These are phyloP conservation scores for Silene conica DNA, from an alignment of 148 eudicot genomes.

Conservation along the genomic window DNA sequence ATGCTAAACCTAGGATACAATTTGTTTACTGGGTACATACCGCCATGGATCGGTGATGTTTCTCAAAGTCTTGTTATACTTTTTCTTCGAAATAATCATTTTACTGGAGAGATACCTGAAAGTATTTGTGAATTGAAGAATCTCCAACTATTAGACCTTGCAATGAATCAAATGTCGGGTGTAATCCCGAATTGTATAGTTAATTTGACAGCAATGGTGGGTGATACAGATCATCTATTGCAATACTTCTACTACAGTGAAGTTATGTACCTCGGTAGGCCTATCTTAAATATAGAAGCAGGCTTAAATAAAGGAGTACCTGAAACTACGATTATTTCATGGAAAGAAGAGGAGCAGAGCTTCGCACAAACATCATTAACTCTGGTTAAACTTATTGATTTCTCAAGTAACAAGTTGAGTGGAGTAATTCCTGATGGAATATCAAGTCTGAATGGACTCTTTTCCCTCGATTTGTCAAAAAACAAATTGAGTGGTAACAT, in stretches of 20 bases:
- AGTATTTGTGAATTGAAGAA: conserved; percentile 10
- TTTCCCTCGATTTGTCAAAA: conserved; percentile 11
- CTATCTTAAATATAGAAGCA: too few relatives aligned
- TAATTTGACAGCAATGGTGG: conserved; percentile 8
- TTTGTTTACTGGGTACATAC: conserved; percentile 13
- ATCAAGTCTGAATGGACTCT: conserved; percentile 1
- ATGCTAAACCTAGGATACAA: conserved; percentile 7
- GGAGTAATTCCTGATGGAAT: conserved; percentile 18
- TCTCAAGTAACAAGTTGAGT: background rate
- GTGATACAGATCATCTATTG: background rate
- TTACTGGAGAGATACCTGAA: conserved; percentile 11
- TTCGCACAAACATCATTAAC: background rate
- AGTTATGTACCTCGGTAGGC: too few relatives aligned
- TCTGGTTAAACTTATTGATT: background rate
- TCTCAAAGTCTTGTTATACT: background rate
- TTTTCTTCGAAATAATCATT: background rate
- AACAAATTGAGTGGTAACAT: conserved; percentile 17
- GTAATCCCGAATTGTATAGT: conserved; percentile 15
- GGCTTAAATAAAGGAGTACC: too few relatives aligned
- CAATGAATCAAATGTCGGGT: background rate
- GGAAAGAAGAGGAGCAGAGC: conserved; percentile 6
- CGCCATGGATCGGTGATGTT: background rate
- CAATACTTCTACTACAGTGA: background rate
- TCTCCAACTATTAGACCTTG: conserved; percentile 20
- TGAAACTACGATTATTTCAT: conserved; percentile 1